Evolutionary conservation across 768 basidiomycete species (phyloP).

Genomic region (Lactarius hatsudake): DNA sequence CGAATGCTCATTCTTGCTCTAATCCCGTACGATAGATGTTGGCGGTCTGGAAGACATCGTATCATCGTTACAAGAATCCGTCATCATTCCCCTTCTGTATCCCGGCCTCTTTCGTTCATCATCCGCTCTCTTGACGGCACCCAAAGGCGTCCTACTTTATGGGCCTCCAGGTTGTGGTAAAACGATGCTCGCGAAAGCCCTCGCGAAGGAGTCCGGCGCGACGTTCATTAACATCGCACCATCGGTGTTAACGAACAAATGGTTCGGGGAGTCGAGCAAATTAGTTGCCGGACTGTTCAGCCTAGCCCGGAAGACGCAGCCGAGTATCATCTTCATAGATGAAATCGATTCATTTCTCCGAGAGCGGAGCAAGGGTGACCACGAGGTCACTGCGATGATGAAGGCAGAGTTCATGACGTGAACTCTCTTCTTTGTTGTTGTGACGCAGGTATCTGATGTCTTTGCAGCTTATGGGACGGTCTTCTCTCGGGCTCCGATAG

Average conservation of each 20-base stretch:
- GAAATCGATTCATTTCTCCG: slow-evolving; percentile 96
- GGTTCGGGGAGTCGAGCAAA: slow-evolving; percentile 92
- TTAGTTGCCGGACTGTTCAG: slow-evolving; percentile 93
- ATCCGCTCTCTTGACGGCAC: slow-evolving; percentile 81
- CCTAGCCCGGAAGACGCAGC: slow-evolving; percentile 89
- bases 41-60: slow-evolving; percentile 93
- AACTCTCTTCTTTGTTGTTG: slow-evolving; percentile 32
- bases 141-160: slow-evolving; percentile 93
- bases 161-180: slow-evolving; percentile 99
- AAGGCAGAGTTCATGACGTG: slow-evolving; percentile 95
- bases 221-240: slow-evolving; percentile 91
- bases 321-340: slow-evolving; percentile 97
- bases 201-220: slow-evolving; percentile 95
- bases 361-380: slow-evolving; percentile 83
- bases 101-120: slow-evolving; percentile 83
- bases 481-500: slow-evolving; percentile 75
- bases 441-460: background rate
- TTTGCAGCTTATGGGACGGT: slow-evolving; percentile 87
- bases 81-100: slow-evolving; percentile 92
- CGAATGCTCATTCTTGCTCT: background rate
- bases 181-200: slow-evolving; percentile 98
- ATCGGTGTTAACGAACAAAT: slow-evolving; percentile 72
- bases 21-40: slow-evolving; percentile 53
- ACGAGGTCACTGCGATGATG: slow-evolving; percentile 99
- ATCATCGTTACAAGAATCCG: slow-evolving; percentile 85